Evolutionary conservation across 2,329 filamentous ascomycete genomes (phyloP).

Genomic region (Fusarium luffae): DNA sequence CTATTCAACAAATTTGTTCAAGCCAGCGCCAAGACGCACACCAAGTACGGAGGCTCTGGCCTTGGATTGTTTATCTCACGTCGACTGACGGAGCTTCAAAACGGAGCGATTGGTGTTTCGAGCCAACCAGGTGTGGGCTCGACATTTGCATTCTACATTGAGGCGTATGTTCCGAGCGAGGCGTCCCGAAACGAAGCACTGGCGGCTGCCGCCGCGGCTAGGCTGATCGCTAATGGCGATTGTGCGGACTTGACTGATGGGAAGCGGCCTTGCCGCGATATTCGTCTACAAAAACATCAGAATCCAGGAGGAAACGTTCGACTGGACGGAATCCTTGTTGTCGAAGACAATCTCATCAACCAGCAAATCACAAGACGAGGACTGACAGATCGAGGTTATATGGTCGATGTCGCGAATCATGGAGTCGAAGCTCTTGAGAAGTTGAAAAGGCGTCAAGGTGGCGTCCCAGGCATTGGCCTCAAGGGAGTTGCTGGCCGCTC

Average conservation of each 20-base stretch:
- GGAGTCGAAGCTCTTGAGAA: slow-evolving; percentile 66
- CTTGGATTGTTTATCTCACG: slow-evolving; percentile 83
- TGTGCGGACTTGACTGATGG: slow-evolving; percentile 24
- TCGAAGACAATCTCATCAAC: slow-evolving; percentile 72
- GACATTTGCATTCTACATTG: slow-evolving; percentile 80
- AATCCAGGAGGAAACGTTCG: slow-evolving; percentile 45
- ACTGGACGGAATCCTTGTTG: slow-evolving; percentile 61
- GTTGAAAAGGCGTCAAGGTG: slow-evolving; percentile 47
- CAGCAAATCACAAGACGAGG: slow-evolving; percentile 66
- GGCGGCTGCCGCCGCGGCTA: slow-evolving; percentile 50
- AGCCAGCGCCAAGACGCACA: slow-evolving; percentile 78
- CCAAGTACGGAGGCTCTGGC: slow-evolving; percentile 82
- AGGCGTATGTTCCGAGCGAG: slow-evolving; percentile 60
- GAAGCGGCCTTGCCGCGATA: slow-evolving; percentile 39
- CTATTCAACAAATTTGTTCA: slow-evolving; percentile 85
- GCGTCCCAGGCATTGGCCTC: slow-evolving; percentile 33
- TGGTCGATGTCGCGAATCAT: slow-evolving; percentile 66
- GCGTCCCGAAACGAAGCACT: slow-evolving; percentile 55
- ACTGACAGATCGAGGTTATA: slow-evolving; percentile 61
- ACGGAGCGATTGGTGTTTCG: slow-evolving; percentile 80
- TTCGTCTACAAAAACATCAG: slow-evolving; percentile 39
- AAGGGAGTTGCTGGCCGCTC: slow-evolving; percentile 6
- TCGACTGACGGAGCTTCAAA: slow-evolving; percentile 82
- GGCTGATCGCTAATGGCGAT: slow-evolving; percentile 45
- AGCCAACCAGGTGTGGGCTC: slow-evolving; percentile 76